Conservation (phyloP, 2,329 filamentous ascomycete genomes). For the Magnaporthiopsis poae region DNA sequence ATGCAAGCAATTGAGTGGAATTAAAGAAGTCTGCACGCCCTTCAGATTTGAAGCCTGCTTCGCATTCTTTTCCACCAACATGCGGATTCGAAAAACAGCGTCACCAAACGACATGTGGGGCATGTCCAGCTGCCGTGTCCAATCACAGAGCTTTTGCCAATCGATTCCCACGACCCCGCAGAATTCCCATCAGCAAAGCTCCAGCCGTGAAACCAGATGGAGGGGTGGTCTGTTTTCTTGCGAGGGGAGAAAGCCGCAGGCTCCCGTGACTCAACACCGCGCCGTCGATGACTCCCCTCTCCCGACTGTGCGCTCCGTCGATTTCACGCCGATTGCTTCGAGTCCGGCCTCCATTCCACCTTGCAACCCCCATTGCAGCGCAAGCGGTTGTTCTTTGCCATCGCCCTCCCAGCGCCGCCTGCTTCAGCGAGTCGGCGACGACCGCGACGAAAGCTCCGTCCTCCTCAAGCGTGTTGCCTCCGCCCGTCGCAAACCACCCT, state of each 20-base stretch:
- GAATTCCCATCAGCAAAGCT: neutral
- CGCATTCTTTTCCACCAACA: no score
- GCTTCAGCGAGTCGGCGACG: neutral
- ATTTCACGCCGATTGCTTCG: slow-evolving; percentile 1
- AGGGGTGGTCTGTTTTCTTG: slow-evolving; percentile 4
- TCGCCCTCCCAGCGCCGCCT: neutral
- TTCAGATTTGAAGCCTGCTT: no score
- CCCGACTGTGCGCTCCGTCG: neutral
- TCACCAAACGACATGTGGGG: no score
- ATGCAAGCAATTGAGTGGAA: no score
- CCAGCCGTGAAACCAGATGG: neutral
- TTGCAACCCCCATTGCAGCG: neutral
- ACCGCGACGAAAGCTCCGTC: no score
- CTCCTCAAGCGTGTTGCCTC: neutral
- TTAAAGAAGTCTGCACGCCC: no score
- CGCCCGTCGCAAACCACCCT: neutral
- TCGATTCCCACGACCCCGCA: neutral
- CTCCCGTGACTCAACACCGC: neutral
- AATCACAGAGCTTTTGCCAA: neutral
- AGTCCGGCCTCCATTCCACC: neutral
- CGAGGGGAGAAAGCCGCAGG: neutral
- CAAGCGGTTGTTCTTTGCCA: neutral
- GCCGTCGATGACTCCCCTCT: neutral
- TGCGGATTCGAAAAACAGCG: no score
- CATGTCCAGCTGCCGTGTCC: neutral